These are phyloP conservation scores for Rhizophora apiculata DNA, from an alignment of 345 rosid species.

Conservation along the genomic window DNA sequence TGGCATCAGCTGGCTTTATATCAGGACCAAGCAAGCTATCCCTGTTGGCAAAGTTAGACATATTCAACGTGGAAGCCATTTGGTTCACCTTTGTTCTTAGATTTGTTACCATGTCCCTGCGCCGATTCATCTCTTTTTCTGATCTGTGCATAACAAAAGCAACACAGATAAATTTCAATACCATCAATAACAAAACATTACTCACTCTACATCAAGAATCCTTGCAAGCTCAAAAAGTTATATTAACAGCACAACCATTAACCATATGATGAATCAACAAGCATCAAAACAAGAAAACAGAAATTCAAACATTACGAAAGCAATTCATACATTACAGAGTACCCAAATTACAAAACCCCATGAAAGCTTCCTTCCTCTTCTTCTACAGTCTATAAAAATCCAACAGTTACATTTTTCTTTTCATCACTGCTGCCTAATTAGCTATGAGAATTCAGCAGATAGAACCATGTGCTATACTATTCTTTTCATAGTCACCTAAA, in stretches of 20 bases:
- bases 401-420: too few relatives aligned
- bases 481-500: too few relatives aligned
- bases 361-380: too few relatives aligned
- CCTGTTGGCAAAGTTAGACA: slow-evolving; percentile 77
- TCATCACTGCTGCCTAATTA: too few relatives aligned
- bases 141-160: slow-evolving; percentile 44
- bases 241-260: neutral
- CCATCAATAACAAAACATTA: neutral
- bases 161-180: neutral
- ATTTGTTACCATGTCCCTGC: slow-evolving; percentile 79
- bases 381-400: too few relatives aligned
- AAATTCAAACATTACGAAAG: neutral
- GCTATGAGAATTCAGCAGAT: too few relatives aligned
- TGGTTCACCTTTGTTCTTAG: slow-evolving; percentile 70
- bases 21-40: slow-evolving; percentile 85
- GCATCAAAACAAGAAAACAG: neutral
- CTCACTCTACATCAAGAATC: neutral
- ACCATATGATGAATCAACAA: neutral
- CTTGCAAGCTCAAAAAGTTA: neutral
- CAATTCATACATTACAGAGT: neutral
- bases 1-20: slow-evolving; percentile 55
- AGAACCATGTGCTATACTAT: too few relatives aligned
- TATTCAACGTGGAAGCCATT: slow-evolving; percentile 78
- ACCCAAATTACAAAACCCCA: too few relatives aligned
- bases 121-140: slow-evolving; percentile 93